Conservation (phyloP, 371 early-diverging fungal species). For the Amoeboaphelidium protococcarum region DNA sequence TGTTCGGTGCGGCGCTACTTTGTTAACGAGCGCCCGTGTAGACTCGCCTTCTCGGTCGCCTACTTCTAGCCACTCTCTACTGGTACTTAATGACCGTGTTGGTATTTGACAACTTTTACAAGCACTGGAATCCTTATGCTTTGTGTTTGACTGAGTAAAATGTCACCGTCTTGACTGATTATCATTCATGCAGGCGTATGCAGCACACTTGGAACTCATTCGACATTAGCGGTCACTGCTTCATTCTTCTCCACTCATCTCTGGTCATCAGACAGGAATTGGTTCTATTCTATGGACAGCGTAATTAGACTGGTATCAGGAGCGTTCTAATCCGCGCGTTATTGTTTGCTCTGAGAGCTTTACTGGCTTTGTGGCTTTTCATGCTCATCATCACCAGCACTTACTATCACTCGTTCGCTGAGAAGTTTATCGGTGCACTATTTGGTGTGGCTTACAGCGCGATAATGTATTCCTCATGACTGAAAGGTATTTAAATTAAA, state of each 20-base stretch:
- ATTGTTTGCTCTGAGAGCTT: constrained; percentile 6
- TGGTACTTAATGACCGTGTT: constrained; percentile 5
- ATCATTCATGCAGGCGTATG: neutral
- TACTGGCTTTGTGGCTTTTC: constrained; percentile 31
- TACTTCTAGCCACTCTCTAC: neutral
- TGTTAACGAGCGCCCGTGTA: constrained; percentile 4
- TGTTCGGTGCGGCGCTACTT: constrained; percentile 14
- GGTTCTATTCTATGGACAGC: neutral
- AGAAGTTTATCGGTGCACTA: constrained; percentile 34
- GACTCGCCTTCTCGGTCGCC: neutral
- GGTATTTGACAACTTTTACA: constrained; percentile 34
- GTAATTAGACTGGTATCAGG: neutral
- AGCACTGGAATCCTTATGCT: constrained; percentile 56
- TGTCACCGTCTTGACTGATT: constrained; percentile 18
- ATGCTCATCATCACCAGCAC: constrained; percentile 47
- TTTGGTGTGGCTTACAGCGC: constrained; percentile 22
- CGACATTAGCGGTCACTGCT: neutral
- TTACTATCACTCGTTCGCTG: constrained; percentile 48
- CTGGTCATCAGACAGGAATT: neutral
- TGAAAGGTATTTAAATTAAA: no score
- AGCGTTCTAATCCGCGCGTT: neutral
- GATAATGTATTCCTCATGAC: no score
- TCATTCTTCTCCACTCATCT: neutral
- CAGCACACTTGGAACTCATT: neutral
- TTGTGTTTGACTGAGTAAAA: constrained; percentile 54